Percentiles rank a stretch among this genome's conserved stretches.
Evolutionary conservation across 1,139 yeast species (phyloP).

Genomic region (Kluyveromyces sp.): DNA sequence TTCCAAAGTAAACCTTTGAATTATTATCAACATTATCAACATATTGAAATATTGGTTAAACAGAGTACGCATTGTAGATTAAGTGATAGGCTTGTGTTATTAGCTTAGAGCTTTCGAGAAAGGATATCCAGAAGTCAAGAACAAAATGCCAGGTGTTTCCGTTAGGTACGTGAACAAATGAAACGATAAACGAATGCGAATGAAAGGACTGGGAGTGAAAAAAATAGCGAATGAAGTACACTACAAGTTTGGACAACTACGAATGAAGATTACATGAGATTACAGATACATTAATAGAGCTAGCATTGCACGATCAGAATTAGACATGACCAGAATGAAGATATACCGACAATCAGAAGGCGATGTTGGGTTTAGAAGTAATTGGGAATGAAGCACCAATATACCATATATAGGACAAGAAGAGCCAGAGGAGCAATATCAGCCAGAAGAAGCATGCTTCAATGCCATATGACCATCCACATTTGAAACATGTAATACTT

Average conservation of each 20-base stretch:
- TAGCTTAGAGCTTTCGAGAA: slow-evolving; percentile 15
- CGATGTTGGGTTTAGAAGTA: no score
- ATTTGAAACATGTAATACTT: no score
- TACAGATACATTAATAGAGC: no score
- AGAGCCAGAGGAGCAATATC: no score
- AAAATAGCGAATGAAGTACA: not conserved
- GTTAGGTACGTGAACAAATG: slow-evolving; percentile 66
- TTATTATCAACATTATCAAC: not conserved
- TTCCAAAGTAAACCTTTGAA: not conserved
- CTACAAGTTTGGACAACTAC: not conserved
- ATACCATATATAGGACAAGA: no score
- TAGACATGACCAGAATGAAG: not conserved
- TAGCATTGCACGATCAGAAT: no score
- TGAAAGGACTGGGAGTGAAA: not conserved
- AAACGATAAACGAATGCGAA: not conserved
- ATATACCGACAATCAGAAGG: not conserved
- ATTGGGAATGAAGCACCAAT: no score
- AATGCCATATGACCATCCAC: no score
- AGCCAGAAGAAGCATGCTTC: no score
- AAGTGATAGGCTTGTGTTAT: not conserved
- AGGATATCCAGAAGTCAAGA: slow-evolving; percentile 30
- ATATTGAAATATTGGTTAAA: no score
- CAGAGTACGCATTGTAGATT: no score
- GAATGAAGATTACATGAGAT: not conserved
- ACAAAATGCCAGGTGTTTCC: slow-evolving; percentile 92